A percentile compares a stretch with the other conserved stretches of the same genome.
These are phyloP conservation scores for Prunus armeniaca DNA, from an alignment of 306 rosid species.

Conservation along the genomic window DNA sequence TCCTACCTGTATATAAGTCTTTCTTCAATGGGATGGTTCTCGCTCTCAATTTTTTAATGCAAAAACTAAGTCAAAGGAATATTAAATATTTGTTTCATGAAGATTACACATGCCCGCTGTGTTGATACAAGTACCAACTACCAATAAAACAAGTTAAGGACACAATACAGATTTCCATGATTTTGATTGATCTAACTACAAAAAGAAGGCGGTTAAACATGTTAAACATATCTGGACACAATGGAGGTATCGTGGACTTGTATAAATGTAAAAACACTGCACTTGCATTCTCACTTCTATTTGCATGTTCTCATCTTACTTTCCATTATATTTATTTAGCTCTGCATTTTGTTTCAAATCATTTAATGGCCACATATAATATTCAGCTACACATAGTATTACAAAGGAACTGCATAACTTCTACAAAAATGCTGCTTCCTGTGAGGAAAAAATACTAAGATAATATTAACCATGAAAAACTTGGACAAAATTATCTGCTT, in stretches of 20 bases:
- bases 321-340: background rate
- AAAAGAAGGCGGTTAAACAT: background rate
- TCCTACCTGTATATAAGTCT: background rate
- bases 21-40: background rate
- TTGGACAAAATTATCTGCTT: background rate
- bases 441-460: background rate
- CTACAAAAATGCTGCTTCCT: background rate
- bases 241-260: background rate
- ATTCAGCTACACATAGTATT: background rate
- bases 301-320: constrained; percentile 1
- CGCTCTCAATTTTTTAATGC: background rate
- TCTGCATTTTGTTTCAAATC: background rate
- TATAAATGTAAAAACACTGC: background rate
- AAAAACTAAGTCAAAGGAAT: background rate
- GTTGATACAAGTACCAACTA: background rate
- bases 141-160: background rate
- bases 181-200: no score
- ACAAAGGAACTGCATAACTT: background rate
- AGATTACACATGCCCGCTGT: background rate
- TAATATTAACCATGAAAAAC: background rate
- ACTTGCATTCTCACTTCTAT: background rate
- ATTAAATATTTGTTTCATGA: background rate
- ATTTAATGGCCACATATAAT: background rate
- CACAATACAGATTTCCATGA: background rate
- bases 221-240: background rate